These are phyloP conservation scores for Trichoderma asperellum DNA, from an alignment of 2,329 filamentous ascomycete genomes.

Conservation along the genomic window DNA sequence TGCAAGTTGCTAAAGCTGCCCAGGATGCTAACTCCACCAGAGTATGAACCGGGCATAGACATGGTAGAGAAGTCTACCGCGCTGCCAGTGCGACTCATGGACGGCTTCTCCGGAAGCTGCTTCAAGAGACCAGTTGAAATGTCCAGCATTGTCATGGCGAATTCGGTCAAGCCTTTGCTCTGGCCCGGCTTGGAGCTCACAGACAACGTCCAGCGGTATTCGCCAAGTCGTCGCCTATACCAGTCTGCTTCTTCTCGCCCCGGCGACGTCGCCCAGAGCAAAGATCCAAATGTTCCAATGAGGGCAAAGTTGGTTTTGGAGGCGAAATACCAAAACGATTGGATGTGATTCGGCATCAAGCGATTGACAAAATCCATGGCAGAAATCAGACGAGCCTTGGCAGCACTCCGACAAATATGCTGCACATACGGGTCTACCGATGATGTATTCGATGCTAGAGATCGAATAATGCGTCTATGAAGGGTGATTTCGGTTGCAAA, in stretches of 20 bases:
- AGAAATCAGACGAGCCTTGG: slow-evolving; percentile 90
- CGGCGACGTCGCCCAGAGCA: slow-evolving; percentile 87
- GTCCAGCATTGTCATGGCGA: slow-evolving; percentile 79
- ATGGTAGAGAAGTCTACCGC: slow-evolving; percentile 50
- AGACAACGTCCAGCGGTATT: slow-evolving; percentile 92
- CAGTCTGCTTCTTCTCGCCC: slow-evolving; percentile 89
- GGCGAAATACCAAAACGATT: slow-evolving; percentile 91
- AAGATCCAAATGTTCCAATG: slow-evolving; percentile 89
- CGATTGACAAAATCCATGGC: slow-evolving; percentile 98
- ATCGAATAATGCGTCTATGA: slow-evolving; percentile 87
- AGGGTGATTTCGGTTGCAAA: slow-evolving; percentile 94
- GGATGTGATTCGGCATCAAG: slow-evolving; percentile 80
- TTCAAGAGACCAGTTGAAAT: slow-evolving; percentile 71
- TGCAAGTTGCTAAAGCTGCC: slow-evolving; percentile 50
- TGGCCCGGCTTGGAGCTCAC: slow-evolving; percentile 77
- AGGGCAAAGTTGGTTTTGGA: slow-evolving; percentile 90
- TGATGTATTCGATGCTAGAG: slow-evolving; percentile 56
- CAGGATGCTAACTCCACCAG: slow-evolving; percentile 42
- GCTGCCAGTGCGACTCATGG: slow-evolving; percentile 61
- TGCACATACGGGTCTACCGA: slow-evolving; percentile 77
- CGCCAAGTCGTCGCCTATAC: slow-evolving; percentile 80
- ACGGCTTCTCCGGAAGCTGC: slow-evolving; percentile 71
- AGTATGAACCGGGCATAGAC: slow-evolving; percentile 40
- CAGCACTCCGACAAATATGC: slow-evolving; percentile 90
- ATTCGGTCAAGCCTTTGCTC: slow-evolving; percentile 62